Percentiles rank a stretch among this genome's conserved stretches.
These are phyloP conservation scores for Cynanchum wilfordii DNA, from an alignment of 257 asterid genomes.

Conservation along the genomic window DNA sequence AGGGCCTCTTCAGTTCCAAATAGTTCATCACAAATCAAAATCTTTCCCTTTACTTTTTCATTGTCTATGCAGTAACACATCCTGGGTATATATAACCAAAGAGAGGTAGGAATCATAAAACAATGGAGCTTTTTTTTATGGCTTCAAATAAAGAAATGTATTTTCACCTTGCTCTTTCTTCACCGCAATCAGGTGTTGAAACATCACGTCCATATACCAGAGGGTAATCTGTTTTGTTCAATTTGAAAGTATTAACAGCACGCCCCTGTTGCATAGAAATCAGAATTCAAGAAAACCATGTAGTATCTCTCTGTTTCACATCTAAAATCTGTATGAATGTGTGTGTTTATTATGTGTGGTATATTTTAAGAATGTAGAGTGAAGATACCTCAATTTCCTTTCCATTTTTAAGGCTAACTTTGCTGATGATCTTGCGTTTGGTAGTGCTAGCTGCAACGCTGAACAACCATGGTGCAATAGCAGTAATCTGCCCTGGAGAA, in stretches of 20 bases:
- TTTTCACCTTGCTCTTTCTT: not conserved
- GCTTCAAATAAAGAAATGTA: not conserved
- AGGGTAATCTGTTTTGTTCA: constrained; percentile 13
- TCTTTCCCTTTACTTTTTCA: constrained; percentile 31
- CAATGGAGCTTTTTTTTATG: not conserved
- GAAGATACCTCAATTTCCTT: constrained; percentile 21
- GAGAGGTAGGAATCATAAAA: not conserved
- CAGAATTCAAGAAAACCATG: not conserved
- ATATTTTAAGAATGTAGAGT: not conserved
- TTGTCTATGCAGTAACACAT: constrained; percentile 22
- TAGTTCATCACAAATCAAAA: constrained; percentile 20
- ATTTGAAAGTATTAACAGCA: constrained; percentile 19
- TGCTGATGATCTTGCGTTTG: constrained; percentile 31
- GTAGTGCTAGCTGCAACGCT: constrained; percentile 36
- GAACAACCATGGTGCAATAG: constrained; percentile 44
- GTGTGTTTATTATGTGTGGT: too few relatives aligned
- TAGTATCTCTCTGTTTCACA: too few relatives aligned
- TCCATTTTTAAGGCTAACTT: constrained; percentile 39
- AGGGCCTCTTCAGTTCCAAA: not conserved
- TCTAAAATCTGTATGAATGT: too few relatives aligned
- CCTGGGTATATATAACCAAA: constrained; percentile 8
- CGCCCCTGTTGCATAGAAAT: constrained; percentile 23
- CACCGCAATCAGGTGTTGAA: not conserved
- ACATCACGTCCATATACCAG: constrained; percentile 19
- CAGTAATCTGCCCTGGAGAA: not conserved